phyloP scores from a whole-genome alignment of 164 flowering plant genomes.

The Magnolia sinica region DNA sequence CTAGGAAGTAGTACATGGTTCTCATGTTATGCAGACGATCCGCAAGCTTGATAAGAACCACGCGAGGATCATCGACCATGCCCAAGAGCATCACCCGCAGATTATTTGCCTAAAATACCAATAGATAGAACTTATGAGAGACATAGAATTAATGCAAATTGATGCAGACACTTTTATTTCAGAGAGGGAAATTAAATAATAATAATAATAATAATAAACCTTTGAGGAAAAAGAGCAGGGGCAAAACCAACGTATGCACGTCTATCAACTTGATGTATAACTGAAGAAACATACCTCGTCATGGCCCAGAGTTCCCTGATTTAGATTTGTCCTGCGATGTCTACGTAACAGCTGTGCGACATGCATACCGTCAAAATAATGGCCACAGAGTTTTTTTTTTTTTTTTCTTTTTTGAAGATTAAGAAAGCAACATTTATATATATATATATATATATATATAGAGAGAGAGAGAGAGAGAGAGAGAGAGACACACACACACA shows the following conservation, averaged over 20 bases:
- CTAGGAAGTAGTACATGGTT: constrained; percentile 63
- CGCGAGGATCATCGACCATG: constrained; percentile 98
- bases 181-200: too few relatives aligned
- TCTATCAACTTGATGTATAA: background rate
- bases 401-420: too few relatives aligned
- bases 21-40: constrained; percentile 98
- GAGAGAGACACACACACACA: too few relatives aligned
- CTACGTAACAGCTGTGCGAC: constrained; percentile 71
- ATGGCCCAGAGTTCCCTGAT: constrained; percentile 48
- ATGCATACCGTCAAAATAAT: background rate
- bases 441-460: too few relatives aligned
- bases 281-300: constrained; percentile 57
- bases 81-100: constrained; percentile 92
- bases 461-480: too few relatives aligned
- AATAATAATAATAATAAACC: too few relatives aligned
- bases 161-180: background rate
- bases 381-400: background rate
- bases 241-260: background rate
- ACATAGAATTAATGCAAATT: background rate
- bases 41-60: constrained; percentile 95
- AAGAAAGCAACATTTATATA: too few relatives aligned
- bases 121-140: constrained; percentile 5
- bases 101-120: constrained; percentile 59
- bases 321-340: constrained; percentile 66
- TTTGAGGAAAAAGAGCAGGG: background rate